These are phyloP conservation scores for Solanum infundibuliforme DNA, from an alignment of 257 asterid genomes.

Conservation along the genomic window DNA sequence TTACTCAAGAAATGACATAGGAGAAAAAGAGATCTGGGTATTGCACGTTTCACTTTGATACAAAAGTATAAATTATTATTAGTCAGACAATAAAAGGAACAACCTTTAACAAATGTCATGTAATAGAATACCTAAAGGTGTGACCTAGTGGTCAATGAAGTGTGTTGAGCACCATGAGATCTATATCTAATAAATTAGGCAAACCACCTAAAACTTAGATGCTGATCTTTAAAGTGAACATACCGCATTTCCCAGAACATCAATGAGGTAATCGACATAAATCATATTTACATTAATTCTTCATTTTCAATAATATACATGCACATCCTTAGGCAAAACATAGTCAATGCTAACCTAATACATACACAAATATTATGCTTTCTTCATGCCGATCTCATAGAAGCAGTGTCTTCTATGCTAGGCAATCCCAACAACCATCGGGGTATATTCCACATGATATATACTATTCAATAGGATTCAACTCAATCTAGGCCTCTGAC, in stretches of 20 bases:
- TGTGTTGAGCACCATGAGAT: neutral
- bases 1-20: neutral
- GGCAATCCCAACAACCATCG: neutral
- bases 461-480: neutral
- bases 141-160: neutral
- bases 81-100: too few species aligned
- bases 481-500: neutral
- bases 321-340: neutral
- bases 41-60: neutral
- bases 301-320: neutral
- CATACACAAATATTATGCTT: neutral
- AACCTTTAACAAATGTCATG: neutral
- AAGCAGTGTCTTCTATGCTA: neutral
- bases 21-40: neutral
- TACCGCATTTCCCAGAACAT: neutral
- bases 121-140: neutral
- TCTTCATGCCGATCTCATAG: neutral
- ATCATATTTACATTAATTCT: neutral
- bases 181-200: neutral
- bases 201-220: neutral
- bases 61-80: too few species aligned
- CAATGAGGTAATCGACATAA: neutral
- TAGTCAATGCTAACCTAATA: neutral
- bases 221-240: neutral
- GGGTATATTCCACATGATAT: neutral